Evolutionary conservation across 2,329 filamentous ascomycete genomes (phyloP), one percentile per base, ranked within the genome.

Genomic region (Sphaerulina musiva): DNA sequence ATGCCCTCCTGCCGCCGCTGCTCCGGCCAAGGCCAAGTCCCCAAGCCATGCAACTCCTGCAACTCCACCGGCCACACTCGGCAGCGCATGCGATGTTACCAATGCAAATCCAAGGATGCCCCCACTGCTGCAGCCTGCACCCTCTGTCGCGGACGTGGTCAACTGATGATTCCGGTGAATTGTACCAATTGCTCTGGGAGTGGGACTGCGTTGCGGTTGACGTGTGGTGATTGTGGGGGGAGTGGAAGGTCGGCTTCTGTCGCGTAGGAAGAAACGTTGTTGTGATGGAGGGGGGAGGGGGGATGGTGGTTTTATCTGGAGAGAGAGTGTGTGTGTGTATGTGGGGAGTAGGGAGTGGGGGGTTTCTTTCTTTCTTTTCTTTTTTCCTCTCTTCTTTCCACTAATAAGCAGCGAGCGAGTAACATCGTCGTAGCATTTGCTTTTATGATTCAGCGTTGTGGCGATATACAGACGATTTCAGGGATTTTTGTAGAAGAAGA

Each of bases 1-100:
- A 51, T 51, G 48, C 26, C 48, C 23, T 51, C 48, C 14, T 51
- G 48, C 41, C 14, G 14, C 36, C 48, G 48, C 40, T 51, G 48
- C 32, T 14, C 48, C 11, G 48, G 48, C 17, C 39, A 40, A 23
- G 48, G 40, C 9, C 41, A 32, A 39, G 31, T 51, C 12, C 14
- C 29, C 14, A 51, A 51, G 32, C 14, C 48, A 8, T 51, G 48
- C n/a, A 32, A 29, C 17, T 34, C 31, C 17, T 51, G 48, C 20
- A 34, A 34, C n/a, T 26, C 40, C 10, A 36, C 48, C 8, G 48
- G 48, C 14, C 48, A 51, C 31, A 45, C 43, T 20, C 41, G 48
- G 29, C 26, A 51, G 23, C 40, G 40, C 5, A 51, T 51, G 12
- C 48, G 48, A 17, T 51, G 48, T 17, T 51, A 51, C 26, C 48